Base-by-base conservation (phyloP, 148 eudicot genomes). In the Chenopodium formosanum region DNA sequence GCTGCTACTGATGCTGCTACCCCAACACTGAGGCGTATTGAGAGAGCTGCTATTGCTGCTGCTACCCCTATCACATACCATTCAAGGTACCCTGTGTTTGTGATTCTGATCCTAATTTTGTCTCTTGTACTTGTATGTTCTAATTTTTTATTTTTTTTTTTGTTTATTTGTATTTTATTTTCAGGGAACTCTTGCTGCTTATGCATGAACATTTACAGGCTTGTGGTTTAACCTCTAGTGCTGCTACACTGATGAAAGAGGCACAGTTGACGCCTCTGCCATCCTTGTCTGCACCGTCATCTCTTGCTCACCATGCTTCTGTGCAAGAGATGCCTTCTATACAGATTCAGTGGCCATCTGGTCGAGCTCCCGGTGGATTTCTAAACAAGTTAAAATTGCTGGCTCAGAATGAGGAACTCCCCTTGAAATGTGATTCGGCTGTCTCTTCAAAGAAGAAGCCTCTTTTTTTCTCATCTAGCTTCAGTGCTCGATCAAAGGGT, bases 31-130 rank as follows among this genome's bases (percentile, higher is more conserved):
- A 88, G 97, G 85, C 98, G 99, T 75, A 96, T 96, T 44, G 99
- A 96, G 79, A 91, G 99, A 87, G 99, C 99, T 88, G 95, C 99
- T 70, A 96, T 96, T 77, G 99, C 98, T 85, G 97, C 98, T n/a
- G 99, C 99, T 70, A 96, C 98, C 58, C 98, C 98, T 50, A 96
- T 94, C 75, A 77, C 97, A 58, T 96, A 96, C 75, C 93, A 91
- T 90, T 85, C 98, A 62, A 91, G 92, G 99, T 92, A 90, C 53
- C 74, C 71, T 9, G 7, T 70, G 9, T 63, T 79, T 82, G 63
- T 62, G 31, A 47, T 23, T 65, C 77, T 77, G 63, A 74, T 70
- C 52, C 64, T 77, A 13, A 29, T 47, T 37, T 29, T 23, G 17
- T 70, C 62, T 47, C 10, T 47, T 63, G 65, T 37, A 17, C 62